A percentile compares a stretch with the other conserved stretches of the same genome.
Conservation (phyloP, 2,329 filamentous ascomycete genomes). For the Aspergillus awamori region DNA sequence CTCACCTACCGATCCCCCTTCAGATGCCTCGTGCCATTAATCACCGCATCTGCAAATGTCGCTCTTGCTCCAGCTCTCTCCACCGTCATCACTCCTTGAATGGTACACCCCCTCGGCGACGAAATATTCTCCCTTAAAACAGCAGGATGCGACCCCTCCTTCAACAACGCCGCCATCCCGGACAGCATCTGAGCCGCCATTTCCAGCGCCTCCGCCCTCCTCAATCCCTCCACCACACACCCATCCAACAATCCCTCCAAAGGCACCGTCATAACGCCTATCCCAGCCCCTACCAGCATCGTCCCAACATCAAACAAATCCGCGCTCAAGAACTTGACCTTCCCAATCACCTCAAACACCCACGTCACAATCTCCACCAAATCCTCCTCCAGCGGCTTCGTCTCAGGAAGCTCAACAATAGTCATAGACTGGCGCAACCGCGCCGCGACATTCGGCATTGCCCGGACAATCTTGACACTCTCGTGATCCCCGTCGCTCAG, state of each 20-base stretch:
- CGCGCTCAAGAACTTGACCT: conserved; percentile 54
- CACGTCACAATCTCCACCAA: conserved; percentile 44
- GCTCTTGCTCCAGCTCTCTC: conserved; percentile 62
- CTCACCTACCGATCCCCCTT: conserved; percentile 18
- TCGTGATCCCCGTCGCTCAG: conserved; percentile 24
- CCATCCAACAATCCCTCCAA: conserved; percentile 65
- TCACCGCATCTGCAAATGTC: conserved; percentile 56
- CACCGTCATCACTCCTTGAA: conserved; percentile 61
- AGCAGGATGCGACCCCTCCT: conserved; percentile 63
- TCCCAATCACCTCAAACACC: conserved; percentile 58
- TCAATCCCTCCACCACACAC: conserved; percentile 64
- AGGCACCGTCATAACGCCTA: conserved; percentile 62
- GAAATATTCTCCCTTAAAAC: conserved; percentile 63
- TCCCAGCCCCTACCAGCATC: conserved; percentile 63
- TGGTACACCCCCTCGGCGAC: conserved; percentile 65
- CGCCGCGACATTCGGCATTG: conserved; percentile 52
- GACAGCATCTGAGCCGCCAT: conserved; percentile 65
- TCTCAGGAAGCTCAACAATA: conserved; percentile 50
- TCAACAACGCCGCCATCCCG: conserved; percentile 60
- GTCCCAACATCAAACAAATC: conserved; percentile 58
- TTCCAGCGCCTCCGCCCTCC: conserved; percentile 60
- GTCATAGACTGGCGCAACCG: conserved; percentile 50
- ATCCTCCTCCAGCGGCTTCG: conserved; percentile 42
- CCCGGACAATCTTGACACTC: conserved; percentile 38
- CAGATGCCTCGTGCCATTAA: conserved; percentile 34